Conservation (phyloP, 2,329 filamentous ascomycete genomes). For the Blumeriella jaapii region DNA sequence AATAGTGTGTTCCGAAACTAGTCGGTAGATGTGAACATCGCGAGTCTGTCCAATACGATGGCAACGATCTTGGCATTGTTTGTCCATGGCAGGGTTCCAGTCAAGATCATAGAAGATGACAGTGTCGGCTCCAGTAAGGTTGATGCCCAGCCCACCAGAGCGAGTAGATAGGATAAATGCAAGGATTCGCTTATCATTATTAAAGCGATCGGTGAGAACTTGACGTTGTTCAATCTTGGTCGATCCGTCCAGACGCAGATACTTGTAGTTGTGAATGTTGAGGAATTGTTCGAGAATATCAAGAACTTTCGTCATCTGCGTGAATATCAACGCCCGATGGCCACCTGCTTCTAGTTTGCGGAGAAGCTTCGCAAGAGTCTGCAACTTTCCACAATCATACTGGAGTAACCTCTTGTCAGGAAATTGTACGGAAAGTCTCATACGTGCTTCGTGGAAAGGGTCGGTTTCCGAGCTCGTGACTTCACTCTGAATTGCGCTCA, state of each 20-base stretch:
- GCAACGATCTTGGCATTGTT: constrained; percentile 94
- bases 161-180: constrained; percentile 93
- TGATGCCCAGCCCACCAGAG: constrained; percentile 90
- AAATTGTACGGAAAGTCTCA: constrained; percentile 89
- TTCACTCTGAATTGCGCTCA: constrained; percentile 44
- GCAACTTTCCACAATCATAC: constrained; percentile 95
- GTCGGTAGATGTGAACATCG: constrained; percentile 94
- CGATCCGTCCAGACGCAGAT: constrained; percentile 88
- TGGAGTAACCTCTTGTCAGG: constrained; percentile 93
- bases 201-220: constrained; percentile 92
- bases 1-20: constrained; percentile 88
- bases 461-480: constrained; percentile 54
- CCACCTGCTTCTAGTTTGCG: constrained; percentile 79
- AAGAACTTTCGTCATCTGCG: constrained; percentile 97
- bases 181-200: constrained; percentile 81
- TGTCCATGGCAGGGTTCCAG: constrained; percentile 99
- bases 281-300: constrained; percentile 96
- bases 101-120: constrained; percentile 99
- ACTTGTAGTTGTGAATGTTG: constrained; percentile 95
- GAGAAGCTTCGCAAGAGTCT: constrained; percentile 75
- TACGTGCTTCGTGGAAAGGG: constrained; percentile 87
- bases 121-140: constrained; percentile 89
- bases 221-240: constrained; percentile 95
- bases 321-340: constrained; percentile 94
- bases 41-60: constrained; percentile 96